These are phyloP conservation scores for Daldinia concentrica DNA, from an alignment of 495 filamentous ascomycete genomes.

Conservation along the genomic window DNA sequence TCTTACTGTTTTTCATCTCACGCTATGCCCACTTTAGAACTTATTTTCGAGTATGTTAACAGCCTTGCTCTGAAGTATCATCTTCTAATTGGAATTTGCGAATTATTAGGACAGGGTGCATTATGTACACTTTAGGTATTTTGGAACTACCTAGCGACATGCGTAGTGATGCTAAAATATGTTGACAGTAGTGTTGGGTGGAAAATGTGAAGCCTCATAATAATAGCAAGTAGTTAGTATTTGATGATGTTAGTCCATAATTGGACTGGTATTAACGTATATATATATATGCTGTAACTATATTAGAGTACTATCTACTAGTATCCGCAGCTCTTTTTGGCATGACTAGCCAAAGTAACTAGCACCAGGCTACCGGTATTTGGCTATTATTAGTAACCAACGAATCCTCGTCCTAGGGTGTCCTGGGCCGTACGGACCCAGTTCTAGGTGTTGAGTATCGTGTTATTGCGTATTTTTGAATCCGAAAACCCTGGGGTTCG, in stretches of 20 bases:
- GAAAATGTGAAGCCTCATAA: not conserved
- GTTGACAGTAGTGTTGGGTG: not conserved
- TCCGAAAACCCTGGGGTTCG: not conserved
- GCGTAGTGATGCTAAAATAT: too few species aligned
- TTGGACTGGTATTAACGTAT: not conserved
- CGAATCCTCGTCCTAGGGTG: not conserved
- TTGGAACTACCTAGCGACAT: too few species aligned
- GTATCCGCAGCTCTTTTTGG: not conserved
- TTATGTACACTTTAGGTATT: too few species aligned
- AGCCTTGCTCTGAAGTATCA: not conserved
- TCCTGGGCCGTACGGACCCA: not conserved
- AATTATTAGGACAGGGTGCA: too few species aligned
- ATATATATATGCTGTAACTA: not conserved
- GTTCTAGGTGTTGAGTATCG: not conserved
- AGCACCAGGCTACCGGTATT: not conserved
- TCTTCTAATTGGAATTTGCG: not conserved
- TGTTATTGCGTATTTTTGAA: not conserved
- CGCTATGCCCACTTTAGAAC: not conserved
- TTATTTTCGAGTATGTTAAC: not conserved
- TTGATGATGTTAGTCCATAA: not conserved
- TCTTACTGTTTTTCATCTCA: not conserved
- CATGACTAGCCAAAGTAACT: not conserved
- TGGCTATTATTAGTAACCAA: not conserved
- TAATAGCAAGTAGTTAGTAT: not conserved
- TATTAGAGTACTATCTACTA: not conserved